phyloP scores from a whole-genome alignment of 2,329 filamentous ascomycete species.

The Xylariaceae sp. region DNA sequence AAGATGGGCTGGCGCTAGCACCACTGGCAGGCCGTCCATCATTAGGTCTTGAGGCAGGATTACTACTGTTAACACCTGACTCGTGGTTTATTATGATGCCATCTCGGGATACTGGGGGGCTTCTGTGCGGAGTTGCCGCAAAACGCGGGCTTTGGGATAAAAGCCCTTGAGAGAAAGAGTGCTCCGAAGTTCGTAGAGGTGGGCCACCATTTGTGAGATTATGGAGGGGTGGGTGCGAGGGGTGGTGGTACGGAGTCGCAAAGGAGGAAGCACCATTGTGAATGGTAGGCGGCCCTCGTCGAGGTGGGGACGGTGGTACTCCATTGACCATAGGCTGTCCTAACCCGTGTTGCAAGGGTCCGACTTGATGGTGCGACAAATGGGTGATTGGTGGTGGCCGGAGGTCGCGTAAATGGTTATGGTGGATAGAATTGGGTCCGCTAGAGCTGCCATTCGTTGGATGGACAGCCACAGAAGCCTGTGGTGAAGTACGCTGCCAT shows the following conservation, averaged over 20 bases:
- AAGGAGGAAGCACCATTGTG: slow-evolving; percentile 49
- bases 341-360: slow-evolving; percentile 51
- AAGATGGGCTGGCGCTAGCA: slow-evolving; percentile 78
- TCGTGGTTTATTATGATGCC: slow-evolving; percentile 43
- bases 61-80: slow-evolving; percentile 38
- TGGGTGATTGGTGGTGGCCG: slow-evolving; percentile 56
- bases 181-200: slow-evolving; percentile 52
- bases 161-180: slow-evolving; percentile 52
- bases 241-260: slow-evolving; percentile 43
- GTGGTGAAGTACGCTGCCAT: slow-evolving; percentile 58
- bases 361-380: slow-evolving; percentile 49
- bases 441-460: slow-evolving; percentile 57
- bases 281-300: slow-evolving; percentile 50
- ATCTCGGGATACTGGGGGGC: slow-evolving; percentile 53
- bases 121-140: slow-evolving; percentile 51
- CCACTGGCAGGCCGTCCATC: slow-evolving; percentile 47
- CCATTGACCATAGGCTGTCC: slow-evolving; percentile 52
- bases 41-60: slow-evolving; percentile 41
- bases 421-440: slow-evolving; percentile 37
- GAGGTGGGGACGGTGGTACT: slow-evolving; percentile 56
- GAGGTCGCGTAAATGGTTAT: slow-evolving; percentile 50
- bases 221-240: slow-evolving; percentile 39
- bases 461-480: slow-evolving; percentile 54
- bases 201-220: slow-evolving; percentile 48
- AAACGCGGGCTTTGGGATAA: slow-evolving; percentile 50